Evolutionary conservation across 345 rosid species (phyloP).

Genomic region (Brassica rapa): DNA sequence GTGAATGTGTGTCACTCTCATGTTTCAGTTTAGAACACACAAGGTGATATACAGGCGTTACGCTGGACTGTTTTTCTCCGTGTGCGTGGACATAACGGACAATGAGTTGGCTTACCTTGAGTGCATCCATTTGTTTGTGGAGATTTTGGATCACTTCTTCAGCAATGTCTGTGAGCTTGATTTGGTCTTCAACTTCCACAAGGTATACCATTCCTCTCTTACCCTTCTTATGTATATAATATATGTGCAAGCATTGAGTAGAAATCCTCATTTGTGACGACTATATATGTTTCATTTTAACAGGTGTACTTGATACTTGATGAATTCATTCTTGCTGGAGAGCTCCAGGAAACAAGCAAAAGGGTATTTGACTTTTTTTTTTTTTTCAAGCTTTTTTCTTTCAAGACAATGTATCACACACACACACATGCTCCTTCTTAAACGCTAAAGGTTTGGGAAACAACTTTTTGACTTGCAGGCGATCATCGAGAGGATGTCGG

Average conservation of each 20-base stretch:
- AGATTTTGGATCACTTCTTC: constrained; percentile 97
- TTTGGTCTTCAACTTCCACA: constrained; percentile 93
- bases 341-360: constrained; percentile 99
- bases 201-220: constrained; percentile 53
- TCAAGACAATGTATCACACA: not conserved
- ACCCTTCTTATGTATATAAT: not conserved
- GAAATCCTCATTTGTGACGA: not conserved
- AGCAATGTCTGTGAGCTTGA: constrained; percentile 99
- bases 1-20: not conserved
- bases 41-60: constrained; percentile 96
- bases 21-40: constrained; percentile 79
- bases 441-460: not conserved
- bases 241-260: not conserved
- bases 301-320: constrained; percentile 91
- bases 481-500: constrained; percentile 91
- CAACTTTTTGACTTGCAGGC: constrained; percentile 52
- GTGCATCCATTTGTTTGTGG: constrained; percentile 93
- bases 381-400: not conserved
- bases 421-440: not conserved
- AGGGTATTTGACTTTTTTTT: constrained; percentile 48
- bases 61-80: constrained; percentile 89
- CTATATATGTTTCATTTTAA: not conserved
- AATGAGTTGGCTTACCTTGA: constrained; percentile 93
- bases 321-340: constrained; percentile 99
- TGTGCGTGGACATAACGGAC: constrained; percentile 96